Base-by-base conservation (phyloP, 75 land plant genomes). In the Pseudotsuga menziesii region DNA sequence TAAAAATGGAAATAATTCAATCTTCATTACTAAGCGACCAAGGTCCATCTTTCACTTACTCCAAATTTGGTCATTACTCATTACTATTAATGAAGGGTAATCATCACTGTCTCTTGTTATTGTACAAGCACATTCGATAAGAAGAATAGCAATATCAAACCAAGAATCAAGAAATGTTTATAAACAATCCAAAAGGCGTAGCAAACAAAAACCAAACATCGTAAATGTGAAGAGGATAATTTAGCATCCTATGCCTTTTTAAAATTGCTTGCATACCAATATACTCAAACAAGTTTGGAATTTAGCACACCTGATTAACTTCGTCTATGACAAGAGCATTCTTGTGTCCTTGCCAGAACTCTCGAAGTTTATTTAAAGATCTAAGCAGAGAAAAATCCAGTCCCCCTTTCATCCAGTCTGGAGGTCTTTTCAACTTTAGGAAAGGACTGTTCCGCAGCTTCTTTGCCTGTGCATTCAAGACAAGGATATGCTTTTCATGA, bases 241-340 rank as follows among this genome's bases (percentile, higher is more conserved):
- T 8, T 44, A 44, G 52, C 52, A 44, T 44, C 52, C 52, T 11
- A 44, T 44, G 52, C 52, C 52, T 44, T 44, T 44, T 8, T 7
- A 44, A 44, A n/a, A 19, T 17, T 36, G 20, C 52, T 39, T 7
- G 6, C 23, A 29, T 29, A 4, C 69, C 17, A 36, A 32, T 64
- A 19, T 15, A 32, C 39, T 64, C 52, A 44, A 64, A 6, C 25
- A 69, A 15, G 23, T 32, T 2, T 20, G 41, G 7, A 69, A 39
- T 39, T 44, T 19, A 69, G 12, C 22, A 39, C 41, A 69, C 76
- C 76, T 74, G 61, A 74, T 74, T 57, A 55, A 55, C 27, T 56
- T 88, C 90, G 84, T 90, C 88, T 76, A 92, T 75, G 5, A 90
- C 76, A 80, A 92, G 80, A 76, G 89, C 89, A 81, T 87, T 90